Percentiles rank a stretch among this genome's conserved stretches.
Conservation (phyloP, 257 asterid species). For the Verbascum thapsus region DNA sequence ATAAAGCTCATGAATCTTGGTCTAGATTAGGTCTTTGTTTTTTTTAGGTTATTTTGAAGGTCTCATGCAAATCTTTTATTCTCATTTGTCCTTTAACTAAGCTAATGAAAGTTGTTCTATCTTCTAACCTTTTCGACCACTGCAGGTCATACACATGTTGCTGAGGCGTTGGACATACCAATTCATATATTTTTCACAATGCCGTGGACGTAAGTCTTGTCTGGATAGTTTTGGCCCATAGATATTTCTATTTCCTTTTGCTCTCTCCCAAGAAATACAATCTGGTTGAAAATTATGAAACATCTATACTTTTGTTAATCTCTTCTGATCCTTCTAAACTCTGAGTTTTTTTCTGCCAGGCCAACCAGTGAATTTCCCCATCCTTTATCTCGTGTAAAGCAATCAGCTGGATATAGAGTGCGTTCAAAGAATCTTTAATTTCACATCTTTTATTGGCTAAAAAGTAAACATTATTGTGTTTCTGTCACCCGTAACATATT, state of each 20-base stretch:
- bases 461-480: constrained; percentile 22
- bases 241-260: constrained; percentile 24
- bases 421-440: constrained; percentile 36
- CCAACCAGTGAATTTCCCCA: constrained; percentile 98
- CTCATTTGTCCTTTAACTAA: constrained; percentile 18
- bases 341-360: constrained; percentile 51
- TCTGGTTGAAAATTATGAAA: constrained; percentile 12
- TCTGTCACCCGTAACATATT: constrained; percentile 32
- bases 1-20: constrained; percentile 7
- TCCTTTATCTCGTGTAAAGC: constrained; percentile 96
- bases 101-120: constrained; percentile 11
- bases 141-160: constrained; percentile 95
- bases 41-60: constrained; percentile 11
- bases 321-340: constrained; percentile 26
- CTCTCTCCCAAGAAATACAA: constrained; percentile 26
- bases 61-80: background rate
- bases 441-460: constrained; percentile 19
- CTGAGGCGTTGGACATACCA: constrained; percentile 84
- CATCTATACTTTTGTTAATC: background rate
- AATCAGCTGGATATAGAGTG: constrained; percentile 94
- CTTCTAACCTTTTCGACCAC: constrained; percentile 22
- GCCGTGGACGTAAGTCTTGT: constrained; percentile 98
- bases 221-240: constrained; percentile 29
- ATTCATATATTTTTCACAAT: constrained; percentile 93
- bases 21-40: background rate